Evolutionary conservation across 257 asterid genomes (phyloP).

Genomic region (Craterostigma plantagineum): DNA sequence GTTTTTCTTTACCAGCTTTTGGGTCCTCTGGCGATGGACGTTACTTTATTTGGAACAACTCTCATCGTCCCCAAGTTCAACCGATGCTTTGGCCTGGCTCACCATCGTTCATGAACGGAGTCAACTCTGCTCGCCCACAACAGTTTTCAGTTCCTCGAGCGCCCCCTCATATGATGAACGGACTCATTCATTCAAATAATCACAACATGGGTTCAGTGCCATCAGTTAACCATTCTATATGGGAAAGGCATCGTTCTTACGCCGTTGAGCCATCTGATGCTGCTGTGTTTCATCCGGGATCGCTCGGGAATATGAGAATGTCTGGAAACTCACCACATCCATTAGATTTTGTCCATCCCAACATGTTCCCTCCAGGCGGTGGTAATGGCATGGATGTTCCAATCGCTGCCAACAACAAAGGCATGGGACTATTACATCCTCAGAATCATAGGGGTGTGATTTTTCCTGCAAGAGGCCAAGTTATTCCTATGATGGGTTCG

Average conservation of each 20-base stretch:
- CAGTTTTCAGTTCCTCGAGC: constrained; percentile 71
- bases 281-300: constrained; percentile 76
- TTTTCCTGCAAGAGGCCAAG: constrained; percentile 81
- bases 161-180: constrained; percentile 47
- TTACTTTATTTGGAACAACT: constrained; percentile 67
- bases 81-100: constrained; percentile 64
- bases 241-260: constrained; percentile 68
- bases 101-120: constrained; percentile 60
- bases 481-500: constrained; percentile 69
- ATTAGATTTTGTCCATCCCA: constrained; percentile 43
- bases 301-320: constrained; percentile 71
- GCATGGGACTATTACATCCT: constrained; percentile 44
- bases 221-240: constrained; percentile 58
- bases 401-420: constrained; percentile 33
- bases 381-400: constrained; percentile 53
- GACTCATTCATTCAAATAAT: constrained; percentile 41
- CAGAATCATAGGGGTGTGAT: constrained; percentile 65
- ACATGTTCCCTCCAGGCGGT: constrained; percentile 47
- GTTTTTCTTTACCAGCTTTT: constrained; percentile 35
- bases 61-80: constrained; percentile 57
- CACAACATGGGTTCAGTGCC: constrained; percentile 96
- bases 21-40: constrained; percentile 68
- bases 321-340: constrained; percentile 77
- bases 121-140: constrained; percentile 41
- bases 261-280: constrained; percentile 82